phyloP scores from a whole-genome alignment of 768 basidiomycete species.

The Psilocybe tampanensis region DNA sequence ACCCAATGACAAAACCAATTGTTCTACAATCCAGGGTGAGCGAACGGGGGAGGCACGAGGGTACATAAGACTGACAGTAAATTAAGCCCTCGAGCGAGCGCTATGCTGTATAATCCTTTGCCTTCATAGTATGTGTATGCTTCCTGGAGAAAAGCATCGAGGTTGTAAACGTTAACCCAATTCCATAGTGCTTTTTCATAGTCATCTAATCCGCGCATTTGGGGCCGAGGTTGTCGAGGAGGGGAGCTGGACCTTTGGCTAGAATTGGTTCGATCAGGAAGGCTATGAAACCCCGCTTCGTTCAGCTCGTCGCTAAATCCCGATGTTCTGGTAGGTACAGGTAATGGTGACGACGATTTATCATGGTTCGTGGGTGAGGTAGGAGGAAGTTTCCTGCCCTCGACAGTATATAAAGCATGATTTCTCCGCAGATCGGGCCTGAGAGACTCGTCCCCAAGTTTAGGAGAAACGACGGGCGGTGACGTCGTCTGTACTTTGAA shows the following conservation, averaged over 20 bases:
- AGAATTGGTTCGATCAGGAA: slow-evolving; percentile 15
- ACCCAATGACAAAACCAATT: slow-evolving; percentile 96
- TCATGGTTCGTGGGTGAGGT: slow-evolving; percentile 25
- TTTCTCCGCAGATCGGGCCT: slow-evolving; percentile 33
- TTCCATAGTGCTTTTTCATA: slow-evolving; percentile 96
- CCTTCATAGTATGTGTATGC: slow-evolving; percentile 96
- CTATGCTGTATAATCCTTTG: slow-evolving; percentile 96
- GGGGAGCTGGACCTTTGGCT: slow-evolving; percentile 32
- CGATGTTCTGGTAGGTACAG: slow-evolving; percentile 57
- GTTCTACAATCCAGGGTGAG: slow-evolving; percentile 58
- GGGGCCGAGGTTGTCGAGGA: slow-evolving; percentile 39
- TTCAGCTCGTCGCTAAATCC: slow-evolving; percentile 51
- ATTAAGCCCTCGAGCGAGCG: slow-evolving; percentile 87
- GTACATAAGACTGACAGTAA: slow-evolving; percentile 70
- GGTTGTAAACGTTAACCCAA: slow-evolving; percentile 98
- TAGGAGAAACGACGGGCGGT: slow-evolving; percentile 33
- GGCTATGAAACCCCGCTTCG: slow-evolving; percentile 21
- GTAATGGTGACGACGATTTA: slow-evolving; percentile 38
- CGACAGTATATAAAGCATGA: slow-evolving; percentile 54
- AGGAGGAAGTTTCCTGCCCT: slow-evolving; percentile 31
- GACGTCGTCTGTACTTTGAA: slow-evolving; percentile 80
- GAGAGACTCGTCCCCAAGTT: slow-evolving; percentile 24
- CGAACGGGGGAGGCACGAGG: slow-evolving; percentile 7
- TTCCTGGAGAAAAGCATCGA: slow-evolving; percentile 94
- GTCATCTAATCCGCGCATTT: slow-evolving; percentile 72